Evolutionary conservation across 768 basidiomycete species (phyloP), one percentile per base, ranked within the genome.

Genomic region (Lentinula detonsa): DNA sequence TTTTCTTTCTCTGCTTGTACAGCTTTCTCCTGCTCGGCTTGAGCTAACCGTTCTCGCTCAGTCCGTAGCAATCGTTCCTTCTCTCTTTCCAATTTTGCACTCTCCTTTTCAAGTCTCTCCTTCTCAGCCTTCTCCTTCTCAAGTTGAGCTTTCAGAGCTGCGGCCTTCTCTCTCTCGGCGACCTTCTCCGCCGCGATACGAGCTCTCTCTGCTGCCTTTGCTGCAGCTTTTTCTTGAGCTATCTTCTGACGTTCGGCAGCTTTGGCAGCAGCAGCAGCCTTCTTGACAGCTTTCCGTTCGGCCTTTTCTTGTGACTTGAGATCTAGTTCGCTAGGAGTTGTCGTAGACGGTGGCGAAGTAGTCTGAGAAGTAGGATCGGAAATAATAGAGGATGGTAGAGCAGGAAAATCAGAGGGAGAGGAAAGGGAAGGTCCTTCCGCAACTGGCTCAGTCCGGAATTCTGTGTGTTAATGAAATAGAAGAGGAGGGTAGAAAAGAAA

Each of bases 331-430:
- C 68, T 63, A 40, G 69, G 60, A 33, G 62, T 46, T 57, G 72
- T 72, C 40, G 78, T 72, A 18, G 48, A 50, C 10, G 39, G 23
- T 49, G 73, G 69, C 16, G 72, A 61, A 42, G 72, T 72, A 13
- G 70, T 72, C 56, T 71, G 73, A 59, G 66, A 40, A 61, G 62
- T 63, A 53, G 66, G 60, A 21, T 60, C 71, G 59, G 52, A 73
- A 71, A 69, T 76, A 64, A 62, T 67, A 72, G 62, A 71, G 63
- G 64, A 42, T 48, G 80, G 74, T 62, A 93, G 77, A 40, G 90
- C 88, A 57, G 90, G 91, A 70, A 93, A 93, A 72, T 93, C 91
- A 69, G 82, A 75, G 43, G 84, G 75, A 63, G 55, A 56, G 37
- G 90, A 90, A 59, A 91, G 76, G 62, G 78, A 74, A 56, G 81